Percentiles rank a stretch among this genome's conserved stretches.
Conservation (phyloP, 2,329 filamentous ascomycete genomes). For the Diaporthe ilicicola region DNA sequence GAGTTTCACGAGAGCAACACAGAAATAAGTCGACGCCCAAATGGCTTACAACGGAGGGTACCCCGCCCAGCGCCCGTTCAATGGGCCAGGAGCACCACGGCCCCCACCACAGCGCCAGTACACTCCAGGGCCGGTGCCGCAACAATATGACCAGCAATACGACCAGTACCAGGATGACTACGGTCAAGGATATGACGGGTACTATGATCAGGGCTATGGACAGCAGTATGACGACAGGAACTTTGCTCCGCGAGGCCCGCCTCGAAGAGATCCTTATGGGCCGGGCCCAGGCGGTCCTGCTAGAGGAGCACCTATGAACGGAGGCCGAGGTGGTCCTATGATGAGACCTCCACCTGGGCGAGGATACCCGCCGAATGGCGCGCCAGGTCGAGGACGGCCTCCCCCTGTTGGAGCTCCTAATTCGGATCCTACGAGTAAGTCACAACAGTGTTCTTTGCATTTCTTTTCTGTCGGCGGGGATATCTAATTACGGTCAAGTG, state of each 20-base stretch:
- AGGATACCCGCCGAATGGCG: constrained; percentile 44
- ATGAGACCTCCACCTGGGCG: constrained; percentile 49
- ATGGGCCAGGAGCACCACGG: constrained; percentile 53
- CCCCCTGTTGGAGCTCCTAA: constrained; percentile 48
- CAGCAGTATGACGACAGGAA: constrained; percentile 53
- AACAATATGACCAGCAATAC: constrained; percentile 53
- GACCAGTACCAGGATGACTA: constrained; percentile 57
- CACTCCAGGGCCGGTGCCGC: constrained; percentile 40
- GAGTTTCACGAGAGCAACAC: constrained; percentile 24
- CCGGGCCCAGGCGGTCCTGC: constrained; percentile 50
- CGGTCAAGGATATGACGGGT: constrained; percentile 54
- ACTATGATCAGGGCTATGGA: constrained; percentile 49
- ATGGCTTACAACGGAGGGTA: constrained; percentile 64
- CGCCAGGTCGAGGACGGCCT: constrained; percentile 49
- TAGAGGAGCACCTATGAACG: constrained; percentile 50
- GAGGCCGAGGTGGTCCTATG: constrained; percentile 56
- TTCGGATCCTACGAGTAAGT: constrained; percentile 54
- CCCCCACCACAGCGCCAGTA: constrained; percentile 49
- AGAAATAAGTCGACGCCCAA: background rate
- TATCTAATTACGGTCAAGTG: constrained; percentile 36
- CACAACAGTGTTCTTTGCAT: constrained; percentile 13
- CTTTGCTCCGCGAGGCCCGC: constrained; percentile 54
- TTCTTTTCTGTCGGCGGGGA: constrained; percentile 22
- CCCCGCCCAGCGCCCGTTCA: constrained; percentile 55
- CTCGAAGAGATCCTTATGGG: constrained; percentile 55